Evolutionary conservation across 73 alveolate genomes (phyloP).

Genomic region (Blepharisma stoltei): DNA sequence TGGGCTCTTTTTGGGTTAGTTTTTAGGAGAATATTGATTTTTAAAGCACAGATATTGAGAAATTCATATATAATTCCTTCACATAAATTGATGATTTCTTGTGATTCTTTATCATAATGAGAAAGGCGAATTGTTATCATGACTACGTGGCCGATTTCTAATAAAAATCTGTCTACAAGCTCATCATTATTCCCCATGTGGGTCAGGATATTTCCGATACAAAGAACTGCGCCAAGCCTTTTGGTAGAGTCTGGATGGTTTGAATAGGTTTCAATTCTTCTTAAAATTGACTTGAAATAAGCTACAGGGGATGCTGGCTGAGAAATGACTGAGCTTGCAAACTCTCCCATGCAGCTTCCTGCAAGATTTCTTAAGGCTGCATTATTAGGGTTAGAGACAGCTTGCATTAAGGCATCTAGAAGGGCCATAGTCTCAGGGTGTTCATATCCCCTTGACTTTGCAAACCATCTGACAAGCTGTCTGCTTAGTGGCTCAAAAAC

Average conservation of each 20-base stretch:
- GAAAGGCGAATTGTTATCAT: constrained; percentile 68
- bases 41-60: constrained; percentile 27
- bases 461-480: constrained; percentile 95
- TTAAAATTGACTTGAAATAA: constrained; percentile 81
- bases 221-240: constrained; percentile 78
- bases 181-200: constrained; percentile 55
- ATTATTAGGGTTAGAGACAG: constrained; percentile 78
- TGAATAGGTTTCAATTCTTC: constrained; percentile 87
- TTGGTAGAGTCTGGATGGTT: constrained; percentile 92
- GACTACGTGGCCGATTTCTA: constrained; percentile 75
- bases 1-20: constrained; percentile 40
- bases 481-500: constrained; percentile 72
- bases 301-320: constrained; percentile 60
- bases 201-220: constrained; percentile 70
- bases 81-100: constrained; percentile 45
- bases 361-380: constrained; percentile 74
- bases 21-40: constrained; percentile 12
- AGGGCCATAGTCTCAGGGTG: constrained; percentile 81
- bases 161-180: constrained; percentile 69
- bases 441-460: constrained; percentile 79
- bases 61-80: constrained; percentile 32
- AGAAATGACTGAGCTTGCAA: constrained; percentile 60
- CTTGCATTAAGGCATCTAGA: constrained; percentile 84
- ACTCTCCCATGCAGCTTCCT: constrained; percentile 84
- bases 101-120: constrained; percentile 58